Percentiles rank a stretch among this genome's conserved stretches.
These are phyloP conservation scores for Calendula officinalis DNA, from an alignment of 129 eudicot species.

Conservation along the genomic window DNA sequence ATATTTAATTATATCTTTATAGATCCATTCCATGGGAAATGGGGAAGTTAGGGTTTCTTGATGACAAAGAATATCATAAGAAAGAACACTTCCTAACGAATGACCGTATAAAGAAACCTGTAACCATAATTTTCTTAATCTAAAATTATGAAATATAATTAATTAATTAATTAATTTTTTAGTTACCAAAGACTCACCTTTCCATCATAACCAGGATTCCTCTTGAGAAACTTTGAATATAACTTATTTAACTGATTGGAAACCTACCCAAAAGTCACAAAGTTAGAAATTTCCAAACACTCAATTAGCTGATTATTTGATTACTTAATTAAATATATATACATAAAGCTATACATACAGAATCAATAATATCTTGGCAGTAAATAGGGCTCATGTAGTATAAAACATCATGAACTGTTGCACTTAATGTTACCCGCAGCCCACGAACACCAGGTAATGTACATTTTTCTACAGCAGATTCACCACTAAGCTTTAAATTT, in stretches of 20 bases:
- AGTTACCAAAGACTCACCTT: slow-evolving; percentile 51
- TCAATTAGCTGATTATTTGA: background rate
- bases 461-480: slow-evolving; percentile 82
- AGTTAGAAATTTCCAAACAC: background rate
- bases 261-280: slow-evolving; percentile 48
- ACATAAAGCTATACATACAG: slow-evolving; percentile 42
- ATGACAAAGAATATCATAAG: slow-evolving; percentile 96
- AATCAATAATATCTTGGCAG: slow-evolving; percentile 93
- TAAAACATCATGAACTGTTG: slow-evolving; percentile 93
- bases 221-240: slow-evolving; percentile 73
- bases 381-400: slow-evolving; percentile 99
- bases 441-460: slow-evolving; percentile 92
- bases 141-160: background rate
- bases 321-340: background rate
- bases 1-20: slow-evolving; percentile 37
- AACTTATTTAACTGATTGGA: slow-evolving; percentile 80
- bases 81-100: slow-evolving; percentile 94
- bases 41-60: slow-evolving; percentile 80
- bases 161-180: background rate
- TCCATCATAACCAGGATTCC: slow-evolving; percentile 98
- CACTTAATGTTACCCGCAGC: slow-evolving; percentile 81
- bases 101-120: slow-evolving; percentile 94
- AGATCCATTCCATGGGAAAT: slow-evolving; percentile 84
- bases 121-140: slow-evolving; percentile 1
- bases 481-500: slow-evolving; percentile 89